These are phyloP conservation scores for Thalassiosira delicatula DNA, from an alignment of 352 stramenopile species.

Conservation along the genomic window DNA sequence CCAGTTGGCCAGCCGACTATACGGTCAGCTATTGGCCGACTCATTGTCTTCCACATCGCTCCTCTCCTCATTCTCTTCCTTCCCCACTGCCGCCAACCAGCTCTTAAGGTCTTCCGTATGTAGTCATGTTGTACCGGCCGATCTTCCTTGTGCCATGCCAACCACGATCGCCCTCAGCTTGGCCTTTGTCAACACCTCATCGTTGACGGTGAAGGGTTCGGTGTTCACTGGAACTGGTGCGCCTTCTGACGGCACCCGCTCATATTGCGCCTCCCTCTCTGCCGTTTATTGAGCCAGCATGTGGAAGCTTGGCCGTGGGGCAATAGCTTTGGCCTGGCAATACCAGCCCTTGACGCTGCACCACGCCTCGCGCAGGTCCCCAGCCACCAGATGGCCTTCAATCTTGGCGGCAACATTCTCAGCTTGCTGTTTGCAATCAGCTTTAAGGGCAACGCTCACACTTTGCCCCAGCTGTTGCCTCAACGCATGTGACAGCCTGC, in stretches of 20 bases:
- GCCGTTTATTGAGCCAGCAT: constrained; percentile 23
- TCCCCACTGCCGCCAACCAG: constrained; percentile 12
- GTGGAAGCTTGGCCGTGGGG: constrained; percentile 17
- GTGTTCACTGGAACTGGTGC: constrained; percentile 35
- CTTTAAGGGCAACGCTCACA: neutral
- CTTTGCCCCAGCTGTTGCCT: neutral
- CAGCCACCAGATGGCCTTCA: neutral
- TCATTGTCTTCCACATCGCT: neutral
- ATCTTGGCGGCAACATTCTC: neutral
- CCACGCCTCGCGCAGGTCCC: constrained; percentile 19
- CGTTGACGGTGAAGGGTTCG: constrained; percentile 7
- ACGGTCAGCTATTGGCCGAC: neutral
- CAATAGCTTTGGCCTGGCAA: neutral
- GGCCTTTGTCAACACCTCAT: neutral
- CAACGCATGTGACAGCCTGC: neutral
- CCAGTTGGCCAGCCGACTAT: too few relatives aligned
- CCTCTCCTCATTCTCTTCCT: constrained; percentile 8
- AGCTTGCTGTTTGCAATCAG: neutral
- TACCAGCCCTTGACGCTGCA: constrained; percentile 31
- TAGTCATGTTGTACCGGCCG: constrained; percentile 8
- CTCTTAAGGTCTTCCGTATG: constrained; percentile 24
- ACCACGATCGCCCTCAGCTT: constrained; percentile 25
- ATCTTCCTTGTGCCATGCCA: constrained; percentile 21
- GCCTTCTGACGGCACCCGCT: constrained; percentile 16
- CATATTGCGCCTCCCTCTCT: constrained; percentile 33